phyloP scores from a whole-genome alignment of 805 yeast species.

The Saccharomycopsis vini region DNA sequence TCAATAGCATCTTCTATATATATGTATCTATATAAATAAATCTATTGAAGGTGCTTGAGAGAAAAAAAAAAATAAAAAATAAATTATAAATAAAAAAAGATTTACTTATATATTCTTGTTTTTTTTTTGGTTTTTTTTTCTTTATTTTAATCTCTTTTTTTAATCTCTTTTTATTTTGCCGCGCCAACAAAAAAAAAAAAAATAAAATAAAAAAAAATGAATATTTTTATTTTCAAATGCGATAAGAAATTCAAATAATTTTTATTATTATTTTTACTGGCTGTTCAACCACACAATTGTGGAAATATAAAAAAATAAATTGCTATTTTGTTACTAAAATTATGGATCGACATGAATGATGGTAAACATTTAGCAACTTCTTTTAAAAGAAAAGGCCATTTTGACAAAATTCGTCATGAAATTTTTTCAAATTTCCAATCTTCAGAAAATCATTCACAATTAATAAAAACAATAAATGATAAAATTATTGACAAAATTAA shows the following conservation, averaged over 20 bases:
- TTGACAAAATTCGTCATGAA: constrained; percentile 11
- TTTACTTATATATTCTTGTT: no score
- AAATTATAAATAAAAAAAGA: no score
- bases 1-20: background rate
- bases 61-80: no score
- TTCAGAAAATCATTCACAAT: background rate
- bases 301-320: background rate
- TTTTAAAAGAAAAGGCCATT: constrained; percentile 16
- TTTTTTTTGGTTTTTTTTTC: no score
- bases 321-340: no score
- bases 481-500: constrained; percentile 7
- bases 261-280: no score
- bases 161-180: no score
- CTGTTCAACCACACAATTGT: background rate
- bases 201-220: no score
- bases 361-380: constrained; percentile 11
- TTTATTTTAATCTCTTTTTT: no score
- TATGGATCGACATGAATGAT: constrained; percentile 4
- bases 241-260: no score
- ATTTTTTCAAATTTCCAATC: constrained; percentile 5
- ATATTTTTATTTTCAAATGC: background rate
- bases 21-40: no score
- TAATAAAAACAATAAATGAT: background rate
- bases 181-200: no score
- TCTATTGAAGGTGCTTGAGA: background rate